Evolutionary conservation across 2,329 filamentous ascomycete genomes (phyloP).

Genomic region (Aspergillus sergii): DNA sequence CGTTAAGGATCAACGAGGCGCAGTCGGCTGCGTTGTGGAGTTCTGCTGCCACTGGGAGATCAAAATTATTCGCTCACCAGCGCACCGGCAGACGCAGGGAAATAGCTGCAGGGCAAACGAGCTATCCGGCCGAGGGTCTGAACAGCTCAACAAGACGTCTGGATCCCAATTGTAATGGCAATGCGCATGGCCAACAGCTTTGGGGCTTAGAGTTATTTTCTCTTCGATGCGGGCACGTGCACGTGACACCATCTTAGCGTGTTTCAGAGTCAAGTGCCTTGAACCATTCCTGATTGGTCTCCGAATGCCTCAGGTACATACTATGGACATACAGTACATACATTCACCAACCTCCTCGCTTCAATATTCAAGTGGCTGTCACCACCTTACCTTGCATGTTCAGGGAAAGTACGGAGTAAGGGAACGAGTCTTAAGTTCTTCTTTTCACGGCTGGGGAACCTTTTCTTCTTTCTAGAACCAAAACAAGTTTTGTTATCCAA

Average conservation of each 20-base stretch:
- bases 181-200: conserved; percentile 7
- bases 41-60: conserved; percentile 7
- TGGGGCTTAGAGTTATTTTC: conserved; percentile 17
- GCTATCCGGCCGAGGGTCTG: neutral
- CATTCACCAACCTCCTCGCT: neutral
- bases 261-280: conserved; percentile 31
- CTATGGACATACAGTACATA: neutral
- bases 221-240: conserved; percentile 18
- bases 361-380: neutral
- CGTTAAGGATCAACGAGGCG: conserved; percentile 32
- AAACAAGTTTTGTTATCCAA: neutral
- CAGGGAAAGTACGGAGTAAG: neutral
- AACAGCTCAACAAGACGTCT: neutral
- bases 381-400: neutral
- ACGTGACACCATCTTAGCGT: conserved; percentile 31
- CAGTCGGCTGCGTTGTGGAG: conserved; percentile 22
- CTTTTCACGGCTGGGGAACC: neutral
- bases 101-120: neutral
- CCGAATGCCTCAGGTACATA: conserved; percentile 10
- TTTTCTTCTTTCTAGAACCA: neutral
- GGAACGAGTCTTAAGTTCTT: neutral
- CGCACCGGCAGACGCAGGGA: neutral
- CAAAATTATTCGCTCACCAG: conserved; percentile 11
- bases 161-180: neutral
- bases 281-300: conserved; percentile 20